Evolutionary conservation across 306 rosid genomes (phyloP), one percentile per base, ranked within the genome.

Genomic region (Vicia villosa): DNA sequence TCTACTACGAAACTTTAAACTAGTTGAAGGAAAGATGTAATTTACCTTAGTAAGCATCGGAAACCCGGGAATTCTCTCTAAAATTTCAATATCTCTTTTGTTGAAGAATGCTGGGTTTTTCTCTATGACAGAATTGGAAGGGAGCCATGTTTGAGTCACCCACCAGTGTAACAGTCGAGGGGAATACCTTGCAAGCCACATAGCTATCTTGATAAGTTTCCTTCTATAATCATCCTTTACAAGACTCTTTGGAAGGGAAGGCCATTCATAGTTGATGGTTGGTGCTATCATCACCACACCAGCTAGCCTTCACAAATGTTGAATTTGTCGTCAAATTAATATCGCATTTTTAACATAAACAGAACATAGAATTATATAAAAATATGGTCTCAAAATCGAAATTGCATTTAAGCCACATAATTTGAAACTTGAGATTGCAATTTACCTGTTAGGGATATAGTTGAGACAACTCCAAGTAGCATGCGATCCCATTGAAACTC

Each of bases 401-500:
- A 22, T 22, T 38, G 42, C 10, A 38, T 38, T 38, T 9, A 10
- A 38, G 42, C 42, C 42, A 2, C 9, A 11, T 38, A 38, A 8
- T 38, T 38, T 8, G 5, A 42, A 42, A 14, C 1, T 43, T 57
- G 51, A 68, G 80, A 21, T 40, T 64, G 80, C 4, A 63, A 70
- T 66, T 82, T 88, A 73, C 98, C 97, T 86, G 66, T 86, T 82
- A 45, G 98, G 96, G 68, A 93, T 90, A 80, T 90, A 84, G 46
- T 85, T 81, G 64, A 93, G 83, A 79, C 98, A 93, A 79, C 97
- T 87, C 97, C 98, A 93, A 13, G 90, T 84, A 26, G 96, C 77
- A 59, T 88, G 82, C 36, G 98, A 90, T 43, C 96, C 98, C 96
- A 93, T 84, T 58, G 96, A 93, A 67, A 93, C 94, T 52, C 97